phyloP scores from a whole-genome alignment of 139 green algal genomes.

The Chlorella sp. region DNA sequence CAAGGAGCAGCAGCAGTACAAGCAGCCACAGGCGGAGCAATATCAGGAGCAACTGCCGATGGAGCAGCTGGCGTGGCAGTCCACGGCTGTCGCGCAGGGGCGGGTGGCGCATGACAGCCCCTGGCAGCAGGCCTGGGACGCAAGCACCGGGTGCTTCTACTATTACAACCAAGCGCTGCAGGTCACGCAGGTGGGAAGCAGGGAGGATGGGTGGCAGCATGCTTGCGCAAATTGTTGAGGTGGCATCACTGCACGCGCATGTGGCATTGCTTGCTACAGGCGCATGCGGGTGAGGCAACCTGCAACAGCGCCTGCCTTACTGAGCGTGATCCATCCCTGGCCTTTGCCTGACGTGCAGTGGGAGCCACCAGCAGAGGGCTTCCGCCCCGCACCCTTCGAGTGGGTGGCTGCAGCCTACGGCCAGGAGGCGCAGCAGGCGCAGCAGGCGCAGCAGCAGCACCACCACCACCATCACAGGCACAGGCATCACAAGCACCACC shows the following conservation, averaged over 20 bases:
- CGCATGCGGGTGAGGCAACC: too few relatives aligned
- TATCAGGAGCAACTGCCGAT: neutral
- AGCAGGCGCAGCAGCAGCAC: neutral
- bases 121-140: slow-evolving; percentile 51
- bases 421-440: slow-evolving; percentile 8
- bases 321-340: neutral
- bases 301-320: neutral
- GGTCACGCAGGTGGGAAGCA: slow-evolving; percentile 1
- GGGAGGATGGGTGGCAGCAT: too few relatives aligned
- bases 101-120: neutral
- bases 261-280: too few relatives aligned
- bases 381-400: slow-evolving; percentile 7
- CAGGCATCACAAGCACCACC: neutral
- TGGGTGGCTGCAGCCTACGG: neutral
- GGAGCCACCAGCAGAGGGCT: slow-evolving; percentile 44
- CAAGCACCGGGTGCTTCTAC: slow-evolving; percentile 23
- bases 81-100: neutral
- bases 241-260: too few relatives aligned
- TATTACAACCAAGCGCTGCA: slow-evolving; percentile 43
- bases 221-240: too few relatives aligned
- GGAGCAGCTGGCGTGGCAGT: slow-evolving; percentile 21
- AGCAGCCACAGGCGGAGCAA: neutral
- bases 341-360: slow-evolving; percentile 28
- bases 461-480: neutral
- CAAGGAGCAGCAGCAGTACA: neutral